Evolutionary conservation across 768 basidiomycete species (phyloP), one percentile per base, ranked within the genome.

Genomic region (Russula virescens): DNA sequence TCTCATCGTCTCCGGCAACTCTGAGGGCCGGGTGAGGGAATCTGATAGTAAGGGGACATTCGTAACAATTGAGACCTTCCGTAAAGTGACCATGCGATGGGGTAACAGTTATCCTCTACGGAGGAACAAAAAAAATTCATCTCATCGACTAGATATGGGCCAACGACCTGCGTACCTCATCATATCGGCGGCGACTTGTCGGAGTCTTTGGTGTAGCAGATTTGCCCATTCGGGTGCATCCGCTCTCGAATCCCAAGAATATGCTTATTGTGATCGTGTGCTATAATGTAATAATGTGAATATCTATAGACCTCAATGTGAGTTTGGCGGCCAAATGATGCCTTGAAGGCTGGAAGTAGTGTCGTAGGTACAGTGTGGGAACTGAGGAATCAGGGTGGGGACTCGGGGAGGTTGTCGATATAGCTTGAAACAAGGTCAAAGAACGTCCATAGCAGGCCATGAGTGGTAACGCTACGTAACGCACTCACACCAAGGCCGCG

Each of bases 401-500:
- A 38, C 23, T 54, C 48, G 28, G 82, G 81, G 57, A 85, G 74
- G 61, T 74, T 71, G 70, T 92, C 89, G 69, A 92, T 90, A 72
- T 87, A 89, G 68, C 82, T 76, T 45, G 86, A 81, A 34, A 83
- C 85, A 68, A 87, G 76, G 76, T 97, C 94, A 72, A 94, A 94
- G 64, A 97, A 79, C 9, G 94, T 96, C 94, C 94, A 97, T 55
- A 95, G 78, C 43, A 96, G 78, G 23, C 95, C 95, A 67, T 97
- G 95, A 8, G 94, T 96, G 35, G 94, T 91, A 69, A 96, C 88
- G 68, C 90, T 94, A 56, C 97, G 84, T 55, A 91, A 73, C 45
- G 95, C 95, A 65, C 93, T 96, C 66, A 99, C 91, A 59, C 95
- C 93, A 55, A 98, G 83, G 58, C 96, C 97, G 63, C 89, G 87